Evolutionary conservation across 106 monocot genomes (phyloP).

Genomic region (Vanilla planifolia): DNA sequence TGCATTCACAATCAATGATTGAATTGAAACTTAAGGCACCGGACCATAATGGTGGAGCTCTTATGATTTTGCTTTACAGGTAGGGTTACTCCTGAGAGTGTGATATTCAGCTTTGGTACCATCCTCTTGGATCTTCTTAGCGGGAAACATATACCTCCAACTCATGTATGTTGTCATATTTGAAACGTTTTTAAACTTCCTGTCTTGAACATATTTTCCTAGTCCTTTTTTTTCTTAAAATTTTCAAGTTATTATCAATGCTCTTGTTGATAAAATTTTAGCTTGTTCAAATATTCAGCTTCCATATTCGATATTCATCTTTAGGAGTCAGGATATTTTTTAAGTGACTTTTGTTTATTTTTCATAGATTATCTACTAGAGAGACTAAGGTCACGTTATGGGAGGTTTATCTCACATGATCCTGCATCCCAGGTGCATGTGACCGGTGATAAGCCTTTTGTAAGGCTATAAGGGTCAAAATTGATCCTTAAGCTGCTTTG

Average conservation of each 20-base stretch:
- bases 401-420: too few relatives aligned
- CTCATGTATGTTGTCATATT: slow-evolving; percentile 38
- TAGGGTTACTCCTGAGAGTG: slow-evolving; percentile 71
- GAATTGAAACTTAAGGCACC: neutral
- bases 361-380: neutral
- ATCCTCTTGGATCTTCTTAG: slow-evolving; percentile 77
- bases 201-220: neutral
- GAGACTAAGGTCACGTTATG: too few relatives aligned
- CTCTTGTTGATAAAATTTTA: neutral
- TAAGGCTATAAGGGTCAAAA: too few relatives aligned
- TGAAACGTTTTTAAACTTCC: neutral
- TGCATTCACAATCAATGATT: neutral
- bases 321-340: neutral
- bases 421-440: too few relatives aligned
- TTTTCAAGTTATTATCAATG: neutral
- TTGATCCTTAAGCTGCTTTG: too few relatives aligned
- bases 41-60: neutral
- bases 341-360: neutral
- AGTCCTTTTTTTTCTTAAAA: slow-evolving; percentile 2
- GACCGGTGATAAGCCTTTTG: too few relatives aligned
- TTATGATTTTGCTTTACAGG: slow-evolving; percentile 26
- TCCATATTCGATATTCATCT: neutral
- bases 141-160: slow-evolving; percentile 82
- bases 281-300: neutral
- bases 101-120: slow-evolving; percentile 83